Evolutionary conservation across 345 rosid genomes (phyloP).

Genomic region (sweet orange (Citrus sinensis)): DVS_A1.0 CM039162.1:611001-611500

Average conservation of each 20-base stretch:
- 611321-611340: constrained; percentile 62
- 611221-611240: not conserved
- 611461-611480: not conserved
- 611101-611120: too few species aligned
- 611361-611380: constrained; percentile 65
- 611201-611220: not conserved
- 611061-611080: too few species aligned
- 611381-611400: not conserved
- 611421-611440: too few species aligned
- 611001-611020: too few species aligned
- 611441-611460: not conserved
- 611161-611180: not conserved
- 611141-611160: too few species aligned
- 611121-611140: too few species aligned
- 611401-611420: too few species aligned
- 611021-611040: too few species aligned
- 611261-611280: too few species aligned
- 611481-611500: not conserved
- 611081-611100: too few species aligned
- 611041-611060: too few species aligned
- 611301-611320: constrained; percentile 11
- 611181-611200: not conserved
- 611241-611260: not conserved
- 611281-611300: too few species aligned
- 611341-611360: constrained; percentile 54